phyloP scores from a whole-genome alignment of 805 yeast genomes.

The Saccharomycopsis selenospora region DNA sequence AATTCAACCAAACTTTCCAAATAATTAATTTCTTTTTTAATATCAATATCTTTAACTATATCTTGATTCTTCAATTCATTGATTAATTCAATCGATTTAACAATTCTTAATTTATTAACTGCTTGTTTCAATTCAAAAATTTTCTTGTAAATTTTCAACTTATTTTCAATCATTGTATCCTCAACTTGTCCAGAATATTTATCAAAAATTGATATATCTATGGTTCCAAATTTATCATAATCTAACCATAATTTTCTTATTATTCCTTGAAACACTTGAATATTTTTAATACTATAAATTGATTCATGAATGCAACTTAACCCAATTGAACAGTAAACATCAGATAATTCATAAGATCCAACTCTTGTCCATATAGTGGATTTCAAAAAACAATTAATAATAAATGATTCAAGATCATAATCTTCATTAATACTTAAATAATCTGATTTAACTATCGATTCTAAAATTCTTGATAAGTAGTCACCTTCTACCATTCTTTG shows the following conservation, averaged over 20 bases:
- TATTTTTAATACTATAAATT: slow-evolving; percentile 24
- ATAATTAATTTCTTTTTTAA: slow-evolving; percentile 27
- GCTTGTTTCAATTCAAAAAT: slow-evolving; percentile 3
- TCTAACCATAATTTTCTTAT: slow-evolving; percentile 35
- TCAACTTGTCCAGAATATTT: slow-evolving; percentile 23
- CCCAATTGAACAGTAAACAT: slow-evolving; percentile 42
- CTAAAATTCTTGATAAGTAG: slow-evolving; percentile 38
- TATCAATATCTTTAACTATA: slow-evolving; percentile 25
- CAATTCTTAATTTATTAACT: background rate
- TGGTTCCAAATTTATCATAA: slow-evolving; percentile 35
- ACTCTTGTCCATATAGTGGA: slow-evolving; percentile 45
- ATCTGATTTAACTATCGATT: slow-evolving; percentile 49
- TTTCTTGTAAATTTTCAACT: slow-evolving; percentile 22
- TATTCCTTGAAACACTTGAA: slow-evolving; percentile 31
- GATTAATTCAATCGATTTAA: background rate
- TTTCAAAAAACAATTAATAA: slow-evolving; percentile 39
- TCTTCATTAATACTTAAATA: slow-evolving; percentile 44
- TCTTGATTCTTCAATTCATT: slow-evolving; percentile 23
- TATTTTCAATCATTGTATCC: slow-evolving; percentile 28
- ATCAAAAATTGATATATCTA: slow-evolving; percentile 35
- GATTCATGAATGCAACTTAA: slow-evolving; percentile 31
- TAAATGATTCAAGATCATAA: slow-evolving; percentile 34
- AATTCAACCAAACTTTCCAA: slow-evolving; percentile 24
- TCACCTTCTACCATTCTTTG: slow-evolving; percentile 48
- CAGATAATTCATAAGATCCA: slow-evolving; percentile 42